A percentile compares a stretch with the other conserved stretches of the same genome.
phyloP scores from a whole-genome alignment of 805 yeast species.

The Ogataea kodamae region DNA sequence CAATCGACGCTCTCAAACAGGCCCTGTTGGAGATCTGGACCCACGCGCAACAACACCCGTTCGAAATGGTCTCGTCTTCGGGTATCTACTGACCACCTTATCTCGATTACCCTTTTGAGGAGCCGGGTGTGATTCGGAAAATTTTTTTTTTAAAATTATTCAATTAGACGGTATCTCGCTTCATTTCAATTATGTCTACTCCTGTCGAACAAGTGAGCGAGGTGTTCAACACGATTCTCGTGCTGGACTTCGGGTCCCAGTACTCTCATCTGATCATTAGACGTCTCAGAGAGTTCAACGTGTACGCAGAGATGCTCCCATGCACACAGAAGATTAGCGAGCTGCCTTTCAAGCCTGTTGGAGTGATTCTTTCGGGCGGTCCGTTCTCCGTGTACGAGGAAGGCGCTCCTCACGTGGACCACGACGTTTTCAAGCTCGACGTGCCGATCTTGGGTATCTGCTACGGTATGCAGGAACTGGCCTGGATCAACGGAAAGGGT shows the following conservation, averaged over 20 bases:
- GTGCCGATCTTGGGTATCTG: slow-evolving; percentile 98
- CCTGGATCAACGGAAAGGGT: slow-evolving; percentile 93
- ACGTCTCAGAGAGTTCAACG: slow-evolving; percentile 95
- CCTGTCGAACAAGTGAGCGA: slow-evolving; percentile 61
- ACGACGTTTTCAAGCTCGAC: slow-evolving; percentile 79
- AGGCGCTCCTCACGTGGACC: slow-evolving; percentile 97
- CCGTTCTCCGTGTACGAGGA: slow-evolving; percentile 96
- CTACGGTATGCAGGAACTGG: slow-evolving; percentile 98
- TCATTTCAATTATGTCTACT: slow-evolving; percentile 2
- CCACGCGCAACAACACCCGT: slow-evolving; percentile 52
- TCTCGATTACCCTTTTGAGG: slow-evolving; percentile 10
- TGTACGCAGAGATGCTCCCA: slow-evolving; percentile 98
- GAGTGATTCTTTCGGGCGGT: slow-evolving; percentile 94
- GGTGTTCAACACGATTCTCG: slow-evolving; percentile 94
- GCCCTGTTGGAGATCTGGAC: slow-evolving; percentile 57
- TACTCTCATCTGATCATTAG: slow-evolving; percentile 96
- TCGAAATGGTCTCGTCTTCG: slow-evolving; percentile 11
- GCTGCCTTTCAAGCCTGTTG: slow-evolving; percentile 91
- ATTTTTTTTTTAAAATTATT: slow-evolving; percentile 10
- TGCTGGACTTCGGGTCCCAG: slow-evolving; percentile 97
- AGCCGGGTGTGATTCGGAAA: slow-evolving; percentile 12
- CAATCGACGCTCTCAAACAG: slow-evolving; percentile 53
- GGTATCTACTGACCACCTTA: slow-evolving; percentile 8
- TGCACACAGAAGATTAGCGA: slow-evolving; percentile 97
- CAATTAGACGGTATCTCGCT: neutral